Evolutionary conservation across 2,329 filamentous ascomycete species (phyloP), one percentile per base, ranked within the genome.

Genomic region (Colletotrichum tropicicola): DNA sequence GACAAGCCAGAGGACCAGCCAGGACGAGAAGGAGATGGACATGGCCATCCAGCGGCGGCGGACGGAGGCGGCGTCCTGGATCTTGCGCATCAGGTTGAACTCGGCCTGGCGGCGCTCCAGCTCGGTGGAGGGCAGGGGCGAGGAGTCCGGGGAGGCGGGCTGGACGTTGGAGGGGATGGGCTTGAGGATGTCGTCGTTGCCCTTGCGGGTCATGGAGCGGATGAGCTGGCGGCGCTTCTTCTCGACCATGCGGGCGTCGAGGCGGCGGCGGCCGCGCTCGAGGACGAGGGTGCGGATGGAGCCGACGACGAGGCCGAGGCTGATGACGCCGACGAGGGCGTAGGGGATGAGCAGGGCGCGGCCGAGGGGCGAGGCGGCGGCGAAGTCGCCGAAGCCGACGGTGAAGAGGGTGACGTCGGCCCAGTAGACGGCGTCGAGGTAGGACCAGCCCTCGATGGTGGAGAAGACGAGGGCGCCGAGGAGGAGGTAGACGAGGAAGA

Each of bases 311-410:
- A 97, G 82, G 87, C 92, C 93, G 1, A 97, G 84, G 70, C 92
- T 94, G 65, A 97, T 91, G 60, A 96, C 91, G 3, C 94, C 94
- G 6, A 94, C 83, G 0, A 97, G 87, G 0, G 94, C 90, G 70
- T 92, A 98, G 0, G 94, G 94, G 55, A 97, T 90, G 28, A 97
- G 81, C 2, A 98, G 82, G 1, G 89, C 91, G 41, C 91, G 85
- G 1, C 88, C 89, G 0, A 92, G 77, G 15, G 85, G 76, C 0
- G 83, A 87, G 1, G 68, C 41, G 1, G 84, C 76, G 10, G 78
- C 73, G 23, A 82, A 79, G 66, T 90, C 87, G n/a, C 88, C 88
- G 44, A 89, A 88, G 0, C 88, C 88, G 32, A 90, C 82, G 1
- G 88, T 90, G 71, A 90, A 88, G 2, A 90, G 79, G 0, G 88